Evolutionary conservation across 2,329 filamentous ascomycete species (phyloP), one percentile per base, ranked within the genome.

Genomic region (Leptodontidium sp.): DNA sequence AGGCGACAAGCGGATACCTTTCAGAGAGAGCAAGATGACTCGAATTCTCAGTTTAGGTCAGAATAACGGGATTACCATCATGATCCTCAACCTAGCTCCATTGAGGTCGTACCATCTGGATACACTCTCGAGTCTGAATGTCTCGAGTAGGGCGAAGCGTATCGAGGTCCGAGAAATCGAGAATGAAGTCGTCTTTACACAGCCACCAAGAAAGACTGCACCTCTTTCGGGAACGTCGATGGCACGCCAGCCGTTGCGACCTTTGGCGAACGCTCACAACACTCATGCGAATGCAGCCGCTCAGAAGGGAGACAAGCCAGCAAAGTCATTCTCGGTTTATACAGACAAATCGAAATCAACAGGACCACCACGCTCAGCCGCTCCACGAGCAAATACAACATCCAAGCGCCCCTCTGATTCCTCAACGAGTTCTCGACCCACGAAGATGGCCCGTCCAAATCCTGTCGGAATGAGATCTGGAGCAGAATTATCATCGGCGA

Each of bases 121-220:
- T 78, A 98, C 95, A 0, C 85, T 98, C 6, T 97, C 93, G 80
- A 97, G 94, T 71, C 83, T 98, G 64, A 98, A 97, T 77, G 96
- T 98, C 77, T 96, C 94, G 76, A 98, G 96, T 63, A 88, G 95
- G 12, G 97, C 95, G 29, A 98, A 98, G 84, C 93, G 97, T 77
- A 98, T 98, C 74, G 95, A 98, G 79, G 91, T 97, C 12, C 91
- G 93, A 62, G 96, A 98, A 79, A 93, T 97, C 68, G 95, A 98
- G 80, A 98, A 98, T 77, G 94, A 98, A 77, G 91, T 97, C 4
- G 90, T 97, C 50, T 97, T 93, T 82, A 93, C 92, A 78, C 90
- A 92, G 65, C 86, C 88, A 66, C 88, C 91, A 35, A 86, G 88
- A 66, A 83, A 86, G n/a, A 81, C 63, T 75, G 79, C 73, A 72